These are phyloP conservation scores for Pyrenophora seminiperda DNA, from an alignment of 2,329 filamentous ascomycete species.

Conservation along the genomic window DNA sequence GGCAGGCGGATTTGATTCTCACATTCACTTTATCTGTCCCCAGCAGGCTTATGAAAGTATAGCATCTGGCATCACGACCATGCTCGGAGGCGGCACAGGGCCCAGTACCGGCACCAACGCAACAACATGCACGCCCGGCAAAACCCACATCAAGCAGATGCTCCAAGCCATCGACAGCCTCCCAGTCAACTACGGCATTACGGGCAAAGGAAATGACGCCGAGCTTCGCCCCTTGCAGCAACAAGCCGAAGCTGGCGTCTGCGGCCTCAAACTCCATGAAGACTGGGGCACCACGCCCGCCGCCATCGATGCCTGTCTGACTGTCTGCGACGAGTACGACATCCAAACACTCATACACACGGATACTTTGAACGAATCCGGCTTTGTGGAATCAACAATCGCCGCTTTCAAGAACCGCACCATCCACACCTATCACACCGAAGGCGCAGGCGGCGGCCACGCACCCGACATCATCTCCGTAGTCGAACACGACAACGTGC, in stretches of 20 bases:
- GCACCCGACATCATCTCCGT: conserved; percentile 95
- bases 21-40: conserved; percentile 94
- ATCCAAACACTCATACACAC: conserved; percentile 95
- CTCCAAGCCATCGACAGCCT: conserved; percentile 82
- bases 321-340: conserved; percentile 87
- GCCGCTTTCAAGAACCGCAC: conserved; percentile 82
- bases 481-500: conserved; percentile 84
- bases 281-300: conserved; percentile 94
- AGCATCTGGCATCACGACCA: conserved; percentile 84
- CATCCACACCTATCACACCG: conserved; percentile 96
- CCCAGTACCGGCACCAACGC: conserved; percentile 91
- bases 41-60: conserved; percentile 86
- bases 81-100: conserved; percentile 88
- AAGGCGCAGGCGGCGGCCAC: conserved; percentile 92
- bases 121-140: conserved; percentile 90
- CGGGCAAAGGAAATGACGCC: conserved; percentile 90
- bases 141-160: conserved; percentile 84
- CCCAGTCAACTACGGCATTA: conserved; percentile 88
- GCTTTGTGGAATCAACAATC: conserved; percentile 93
- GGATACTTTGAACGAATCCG: conserved; percentile 93
- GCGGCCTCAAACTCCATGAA: conserved; percentile 92
- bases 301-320: conserved; percentile 81
- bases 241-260: conserved; percentile 81
- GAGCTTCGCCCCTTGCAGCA: conserved; percentile 72
- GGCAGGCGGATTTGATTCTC: conserved; percentile 84